Evolutionary conservation across 2,329 filamentous ascomycete genomes (phyloP), one percentile per base, ranked within the genome.

Genomic region (Aspergillus neotritici): DNA sequence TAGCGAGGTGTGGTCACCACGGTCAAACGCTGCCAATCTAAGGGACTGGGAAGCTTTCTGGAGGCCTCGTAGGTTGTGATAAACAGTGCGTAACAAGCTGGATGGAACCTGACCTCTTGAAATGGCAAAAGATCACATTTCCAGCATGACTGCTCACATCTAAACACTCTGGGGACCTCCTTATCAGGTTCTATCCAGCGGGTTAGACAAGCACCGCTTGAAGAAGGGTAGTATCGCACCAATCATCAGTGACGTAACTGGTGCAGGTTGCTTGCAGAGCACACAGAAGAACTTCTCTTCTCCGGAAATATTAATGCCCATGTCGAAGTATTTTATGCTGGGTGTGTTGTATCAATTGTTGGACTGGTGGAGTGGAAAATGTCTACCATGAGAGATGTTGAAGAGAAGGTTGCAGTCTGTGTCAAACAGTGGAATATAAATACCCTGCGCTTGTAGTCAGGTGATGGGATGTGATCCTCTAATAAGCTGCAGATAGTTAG

Each of bases 251-350:
- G 34, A 28, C 8, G 34, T 28, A 25, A 17, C 3, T 30, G 11
- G 16, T 25, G 42, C 3, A 25, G 28, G 1, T 31, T 41, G 31
- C 12, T 31, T 45, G 34, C 46, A 48, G 9, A 48, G 34, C 9
- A 39, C 3, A 10, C 46, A 48, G 30, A 34, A 21, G 37, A 29
- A 17, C 13, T 14, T 13, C 14, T 17, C 21, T 15, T 25, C 9
- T 25, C 21, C 2, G 9, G 21, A 6, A 9, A 8, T 8, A 25
- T 8, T 5, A 25, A 8, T 8, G 2, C 9, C 9, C 21, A 25
- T 25, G 21, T 25, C 21, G 21, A 25, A 25, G 5, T 25, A 25
- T 9, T 1, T 2, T 25, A 25, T 25, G 7, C 21, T 25, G 21
- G 21, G 6, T 25, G 21, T 25, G 3, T 9, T 25, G 7, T 25